Percentiles rank a stretch among this genome's conserved stretches.
phyloP scores from a whole-genome alignment of 148 eudicot species.

The Silene latifolia region DNA sequence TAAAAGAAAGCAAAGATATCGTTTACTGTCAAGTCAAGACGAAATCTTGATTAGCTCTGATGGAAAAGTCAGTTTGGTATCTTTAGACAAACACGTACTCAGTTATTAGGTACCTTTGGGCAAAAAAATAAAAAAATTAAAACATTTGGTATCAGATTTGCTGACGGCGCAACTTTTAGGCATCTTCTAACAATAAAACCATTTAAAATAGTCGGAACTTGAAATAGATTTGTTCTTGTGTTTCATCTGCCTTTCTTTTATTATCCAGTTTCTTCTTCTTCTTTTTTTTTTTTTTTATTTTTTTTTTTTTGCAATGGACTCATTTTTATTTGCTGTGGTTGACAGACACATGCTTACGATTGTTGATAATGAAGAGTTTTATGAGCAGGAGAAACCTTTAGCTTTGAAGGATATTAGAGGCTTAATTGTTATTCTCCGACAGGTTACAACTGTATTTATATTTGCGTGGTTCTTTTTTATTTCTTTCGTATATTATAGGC shows the following conservation, averaged over 20 bases:
- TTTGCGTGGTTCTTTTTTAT: not conserved
- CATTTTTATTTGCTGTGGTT: conserved; percentile 16
- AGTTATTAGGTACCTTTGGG: too few species aligned
- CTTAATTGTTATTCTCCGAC: conserved; percentile 80
- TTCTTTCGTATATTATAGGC: not conserved
- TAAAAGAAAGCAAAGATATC: too few species aligned
- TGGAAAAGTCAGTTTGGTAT: too few species aligned
- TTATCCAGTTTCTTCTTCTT: too few species aligned
- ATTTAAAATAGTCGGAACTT: too few species aligned
- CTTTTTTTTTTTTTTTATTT: not conserved
- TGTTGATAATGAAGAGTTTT: conserved; percentile 97
- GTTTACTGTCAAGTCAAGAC: too few species aligned
- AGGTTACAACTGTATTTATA: conserved; percentile 41
- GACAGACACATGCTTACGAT: conserved; percentile 96
- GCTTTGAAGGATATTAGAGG: conserved; percentile 76
- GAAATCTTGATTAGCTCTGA: too few species aligned
- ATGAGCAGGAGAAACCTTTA: conserved; percentile 89
- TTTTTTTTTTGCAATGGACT: not conserved
- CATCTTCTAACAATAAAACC: too few species aligned
- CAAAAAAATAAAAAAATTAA: too few species aligned
- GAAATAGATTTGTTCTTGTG: not conserved
- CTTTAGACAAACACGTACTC: too few species aligned
- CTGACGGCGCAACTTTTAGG: too few species aligned
- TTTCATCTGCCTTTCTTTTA: not conserved
- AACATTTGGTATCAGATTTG: too few species aligned